Evolutionary conservation across 805 yeast species (phyloP).

Genomic region (Hanseniaspora singularis): DNA sequence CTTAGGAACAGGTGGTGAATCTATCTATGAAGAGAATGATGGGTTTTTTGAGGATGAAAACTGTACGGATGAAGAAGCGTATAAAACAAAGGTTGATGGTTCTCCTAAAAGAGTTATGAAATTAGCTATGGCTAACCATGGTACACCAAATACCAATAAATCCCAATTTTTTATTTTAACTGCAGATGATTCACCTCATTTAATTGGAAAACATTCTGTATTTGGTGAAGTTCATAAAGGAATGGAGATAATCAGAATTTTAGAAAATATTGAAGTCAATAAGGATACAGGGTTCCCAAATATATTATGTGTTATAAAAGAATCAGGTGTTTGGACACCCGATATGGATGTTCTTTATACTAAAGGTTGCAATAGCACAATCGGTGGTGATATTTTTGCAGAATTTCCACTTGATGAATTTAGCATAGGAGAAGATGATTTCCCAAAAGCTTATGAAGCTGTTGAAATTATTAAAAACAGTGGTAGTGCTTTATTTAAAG

Average conservation of each 20-base stretch:
- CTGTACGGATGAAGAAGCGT: slow-evolving; percentile 31
- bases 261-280: slow-evolving; percentile 42
- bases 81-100: slow-evolving; percentile 14
- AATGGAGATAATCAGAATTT: slow-evolving; percentile 53
- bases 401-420: slow-evolving; percentile 68
- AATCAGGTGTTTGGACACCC: slow-evolving; percentile 54
- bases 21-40: slow-evolving; percentile 30
- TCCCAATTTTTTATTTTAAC: slow-evolving; percentile 67
- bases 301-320: slow-evolving; percentile 36
- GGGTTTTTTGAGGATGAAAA: slow-evolving; percentile 51
- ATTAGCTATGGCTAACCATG: slow-evolving; percentile 52
- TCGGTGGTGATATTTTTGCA: slow-evolving; percentile 63
- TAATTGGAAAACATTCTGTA: slow-evolving; percentile 63
- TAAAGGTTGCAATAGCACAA: slow-evolving; percentile 47
- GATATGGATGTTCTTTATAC: slow-evolving; percentile 43
- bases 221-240: slow-evolving; percentile 64
- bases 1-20: slow-evolving; percentile 37
- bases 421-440: slow-evolving; percentile 45
- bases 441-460: slow-evolving; percentile 40
- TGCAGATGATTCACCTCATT: slow-evolving; percentile 50
- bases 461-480: slow-evolving; percentile 50
- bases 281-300: slow-evolving; percentile 33
- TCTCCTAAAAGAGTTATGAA: slow-evolving; percentile 33
- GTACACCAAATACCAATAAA: slow-evolving; percentile 37
- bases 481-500: slow-evolving; percentile 49